Percentiles rank a stretch among this genome's conserved stretches.
These are phyloP conservation scores for Fusarium xyrophilum DNA, from an alignment of 2,329 filamentous ascomycete genomes.

Conservation along the genomic window DNA sequence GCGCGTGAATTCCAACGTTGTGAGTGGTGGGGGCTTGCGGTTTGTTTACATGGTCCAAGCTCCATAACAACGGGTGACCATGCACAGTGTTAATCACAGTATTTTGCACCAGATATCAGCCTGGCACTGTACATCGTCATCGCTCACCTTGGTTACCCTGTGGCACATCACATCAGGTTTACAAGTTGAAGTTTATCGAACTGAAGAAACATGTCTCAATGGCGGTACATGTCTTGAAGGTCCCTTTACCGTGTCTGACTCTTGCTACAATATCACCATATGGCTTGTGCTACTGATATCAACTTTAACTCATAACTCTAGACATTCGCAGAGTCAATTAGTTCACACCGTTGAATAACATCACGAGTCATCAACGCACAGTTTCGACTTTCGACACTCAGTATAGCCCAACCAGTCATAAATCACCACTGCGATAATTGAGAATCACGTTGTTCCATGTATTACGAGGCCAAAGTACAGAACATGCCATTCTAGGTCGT, in stretches of 20 bases:
- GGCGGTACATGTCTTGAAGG: background rate
- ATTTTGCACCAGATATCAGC: rapidly evolving
- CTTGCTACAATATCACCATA: background rate
- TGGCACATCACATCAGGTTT: background rate
- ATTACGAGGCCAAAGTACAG: background rate
- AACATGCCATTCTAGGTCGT: background rate
- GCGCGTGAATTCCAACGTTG: constrained; percentile 33
- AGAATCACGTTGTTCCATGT: background rate
- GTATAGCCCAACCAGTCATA: background rate
- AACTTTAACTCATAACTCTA: background rate
- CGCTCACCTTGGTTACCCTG: constrained; percentile 3
- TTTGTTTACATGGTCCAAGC: constrained; percentile 45
- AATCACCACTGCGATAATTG: too few species aligned
- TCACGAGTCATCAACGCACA: too few species aligned
- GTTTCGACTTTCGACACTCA: too few species aligned
- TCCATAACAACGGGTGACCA: constrained; percentile 30
- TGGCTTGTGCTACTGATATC: background rate
- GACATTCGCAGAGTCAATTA: background rate
- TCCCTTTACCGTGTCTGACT: background rate
- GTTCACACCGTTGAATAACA: background rate
- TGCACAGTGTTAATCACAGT: constrained; percentile 11
- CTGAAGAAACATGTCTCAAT: background rate
- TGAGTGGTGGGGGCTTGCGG: constrained; percentile 31
- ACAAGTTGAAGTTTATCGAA: background rate
- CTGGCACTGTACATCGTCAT: background rate